Base-by-base conservation (phyloP, 805 yeast genomes). In the Saccharomyces mikatae region DNA sequence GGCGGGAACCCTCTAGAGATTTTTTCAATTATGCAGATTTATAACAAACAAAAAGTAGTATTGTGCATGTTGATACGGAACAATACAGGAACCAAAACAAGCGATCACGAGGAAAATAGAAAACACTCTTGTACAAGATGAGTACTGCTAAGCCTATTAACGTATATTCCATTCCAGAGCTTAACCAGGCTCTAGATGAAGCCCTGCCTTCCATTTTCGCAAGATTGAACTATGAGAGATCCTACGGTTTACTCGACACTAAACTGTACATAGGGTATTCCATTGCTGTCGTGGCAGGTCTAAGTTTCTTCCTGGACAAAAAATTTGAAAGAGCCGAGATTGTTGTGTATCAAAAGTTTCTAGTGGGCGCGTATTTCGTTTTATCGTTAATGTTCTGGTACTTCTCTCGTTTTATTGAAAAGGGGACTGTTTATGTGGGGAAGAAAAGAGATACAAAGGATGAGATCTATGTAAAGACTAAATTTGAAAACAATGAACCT, bases 251-350 rank as follows among this genome's bases (percentile, higher is more conserved):
- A 46, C 56, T 61, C 41, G 87, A 82, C 63, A 62, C 73, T 17
- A 80, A 78, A 62, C 66, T 81, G 48, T 78, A 74, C 5, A 67
- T 82, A 51, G 86, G 86, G 1, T 74, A 77, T 54, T 58, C 74
- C 21, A 77, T 80, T 30, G 84, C 78, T 6, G 64, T 69, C 1
- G 67, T 80, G 17, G 81, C 84, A 9, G 86, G 73, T 3, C 61
- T 67, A 2, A 74, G 83, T 50, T 82, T 74, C 61, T 64, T 70
- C 22, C 59, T 79, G 46, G 87, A 82, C 59, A 81, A 80, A 67
- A 78, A 79, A 56, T 63, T 70, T 48, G 56, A 63, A 3, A 81
- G 78, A 58, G 61, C 72, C 9, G 78, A 81, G 3, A 70, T 76
- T 0, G 69, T 73, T 52, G 55, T 59, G 14, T 67, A 76, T 47